phyloP scores from a whole-genome alignment of 257 asterid species.

The Lavandula angustifolia region DNA sequence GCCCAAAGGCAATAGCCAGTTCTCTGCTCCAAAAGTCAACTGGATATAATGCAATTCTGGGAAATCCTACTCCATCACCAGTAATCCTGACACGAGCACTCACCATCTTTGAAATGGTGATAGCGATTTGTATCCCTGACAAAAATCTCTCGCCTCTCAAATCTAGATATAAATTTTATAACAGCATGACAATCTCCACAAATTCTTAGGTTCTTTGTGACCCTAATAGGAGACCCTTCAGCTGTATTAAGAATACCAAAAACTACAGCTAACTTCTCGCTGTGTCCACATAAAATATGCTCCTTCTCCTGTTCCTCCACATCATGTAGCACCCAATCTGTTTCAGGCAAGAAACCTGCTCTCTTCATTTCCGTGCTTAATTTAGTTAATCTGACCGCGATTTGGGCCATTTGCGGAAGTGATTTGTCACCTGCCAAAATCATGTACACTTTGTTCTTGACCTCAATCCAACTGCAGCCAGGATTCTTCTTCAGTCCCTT shows the following conservation, averaged over 20 bases:
- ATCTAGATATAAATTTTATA: constrained; percentile 67
- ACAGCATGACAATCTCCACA: constrained; percentile 88
- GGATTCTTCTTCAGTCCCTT: constrained; percentile 81
- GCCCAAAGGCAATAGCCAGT: constrained; percentile 9
- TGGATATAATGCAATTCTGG: constrained; percentile 2
- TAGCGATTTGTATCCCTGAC: constrained; percentile 84
- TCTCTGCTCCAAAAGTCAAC: constrained; percentile 24
- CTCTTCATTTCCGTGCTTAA: constrained; percentile 75
- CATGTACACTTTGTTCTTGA: constrained; percentile 79
- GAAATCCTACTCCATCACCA: constrained; percentile 55
- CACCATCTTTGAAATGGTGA: constrained; percentile 85
- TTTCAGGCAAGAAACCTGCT: constrained; percentile 62
- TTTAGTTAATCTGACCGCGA: constrained; percentile 52
- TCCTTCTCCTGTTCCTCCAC: constrained; percentile 97
- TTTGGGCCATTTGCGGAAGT: constrained; percentile 72
- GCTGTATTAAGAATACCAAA: constrained; percentile 74
- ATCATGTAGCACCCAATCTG: constrained; percentile 75
- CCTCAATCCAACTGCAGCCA: constrained; percentile 96
- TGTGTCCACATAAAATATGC: constrained; percentile 83
- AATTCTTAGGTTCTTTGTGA: constrained; percentile 84
- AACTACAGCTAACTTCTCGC: constrained; percentile 91
- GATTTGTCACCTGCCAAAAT: constrained; percentile 85
- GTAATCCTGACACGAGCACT: constrained; percentile 83
- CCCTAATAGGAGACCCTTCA: constrained; percentile 62
- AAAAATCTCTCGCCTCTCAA: constrained; percentile 76